Evolutionary conservation across 2,329 filamentous ascomycete genomes (phyloP).

Genomic region (Pseudogymnoascus sp.): DNA sequence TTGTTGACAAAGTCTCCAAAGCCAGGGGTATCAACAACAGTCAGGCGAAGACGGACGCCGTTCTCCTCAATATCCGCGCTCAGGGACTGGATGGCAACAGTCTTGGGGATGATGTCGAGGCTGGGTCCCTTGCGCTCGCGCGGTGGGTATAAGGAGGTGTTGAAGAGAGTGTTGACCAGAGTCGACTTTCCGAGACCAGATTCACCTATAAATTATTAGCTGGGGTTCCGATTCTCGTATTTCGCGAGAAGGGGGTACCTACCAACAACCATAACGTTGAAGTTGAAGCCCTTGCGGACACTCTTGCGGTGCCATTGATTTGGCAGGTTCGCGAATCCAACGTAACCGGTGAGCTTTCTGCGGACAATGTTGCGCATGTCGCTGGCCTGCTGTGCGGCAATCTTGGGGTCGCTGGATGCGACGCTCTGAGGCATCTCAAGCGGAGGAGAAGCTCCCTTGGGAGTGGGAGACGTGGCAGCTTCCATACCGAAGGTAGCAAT

Average conservation of each 20-base stretch:
- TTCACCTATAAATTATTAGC: constrained; percentile 59
- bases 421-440: constrained; percentile 28
- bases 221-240: background rate
- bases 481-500: constrained; percentile 8
- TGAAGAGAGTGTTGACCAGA: constrained; percentile 98
- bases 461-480: background rate
- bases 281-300: constrained; percentile 99
- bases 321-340: constrained; percentile 95
- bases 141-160: constrained; percentile 96
- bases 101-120: constrained; percentile 98
- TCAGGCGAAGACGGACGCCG: constrained; percentile 89
- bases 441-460: constrained; percentile 11
- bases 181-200: constrained; percentile 98
- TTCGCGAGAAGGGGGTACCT: constrained; percentile 37
- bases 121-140: constrained; percentile 97
- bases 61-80: constrained; percentile 98
- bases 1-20: constrained; percentile 99
- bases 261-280: constrained; percentile 99
- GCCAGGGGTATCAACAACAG: constrained; percentile 93
- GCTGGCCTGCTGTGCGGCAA: constrained; percentile 31
- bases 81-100: constrained; percentile 88
- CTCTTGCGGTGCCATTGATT: constrained; percentile 99
- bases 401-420: constrained; percentile 30
- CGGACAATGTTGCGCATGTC: constrained; percentile 75
- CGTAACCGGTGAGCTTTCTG: constrained; percentile 95